Percentiles rank a stretch among this genome's conserved stretches.
phyloP scores from a whole-genome alignment of 2,329 filamentous ascomycete genomes.

The Exophiala xenobiotica region DNA sequence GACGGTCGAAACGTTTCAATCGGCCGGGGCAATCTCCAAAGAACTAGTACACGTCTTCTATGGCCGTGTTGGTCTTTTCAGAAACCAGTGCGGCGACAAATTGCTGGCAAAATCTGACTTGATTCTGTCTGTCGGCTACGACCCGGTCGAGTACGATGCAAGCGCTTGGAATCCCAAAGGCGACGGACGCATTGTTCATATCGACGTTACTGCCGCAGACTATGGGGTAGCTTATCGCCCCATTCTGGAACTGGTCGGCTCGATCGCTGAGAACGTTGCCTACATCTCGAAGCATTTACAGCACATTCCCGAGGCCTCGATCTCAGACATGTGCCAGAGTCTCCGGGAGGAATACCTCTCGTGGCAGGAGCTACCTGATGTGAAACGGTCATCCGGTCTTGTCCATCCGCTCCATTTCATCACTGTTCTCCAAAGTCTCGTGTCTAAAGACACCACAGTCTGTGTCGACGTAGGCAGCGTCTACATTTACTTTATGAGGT shows the following conservation, averaged over 20 bases:
- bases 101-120: slow-evolving; percentile 46
- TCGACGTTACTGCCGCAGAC: slow-evolving; percentile 43
- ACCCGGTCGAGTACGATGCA: slow-evolving; percentile 51
- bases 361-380: slow-evolving; percentile 35
- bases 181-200: slow-evolving; percentile 43
- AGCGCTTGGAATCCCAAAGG: slow-evolving; percentile 45
- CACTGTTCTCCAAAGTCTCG: slow-evolving; percentile 42
- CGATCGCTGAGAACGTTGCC: slow-evolving; percentile 43
- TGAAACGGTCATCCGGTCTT: slow-evolving; percentile 32
- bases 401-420: slow-evolving; percentile 51
- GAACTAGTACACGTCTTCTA: slow-evolving; percentile 47
- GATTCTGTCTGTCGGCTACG: slow-evolving; percentile 48
- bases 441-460: slow-evolving; percentile 45
- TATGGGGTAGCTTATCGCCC: slow-evolving; percentile 46
- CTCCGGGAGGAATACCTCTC: slow-evolving; percentile 40
- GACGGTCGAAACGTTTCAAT: slow-evolving; percentile 53
- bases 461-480: slow-evolving; percentile 50
- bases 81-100: slow-evolving; percentile 51
- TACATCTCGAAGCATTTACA: slow-evolving; percentile 37
- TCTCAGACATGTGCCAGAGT: slow-evolving; percentile 30
- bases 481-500: slow-evolving; percentile 43
- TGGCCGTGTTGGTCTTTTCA: slow-evolving; percentile 50
- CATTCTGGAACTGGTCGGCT: slow-evolving; percentile 45
- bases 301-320: slow-evolving; percentile 38
- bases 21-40: slow-evolving; percentile 47